Base-by-base conservation (phyloP, 2,329 filamentous ascomycete species). In the Hypoxylon sp. region DNA sequence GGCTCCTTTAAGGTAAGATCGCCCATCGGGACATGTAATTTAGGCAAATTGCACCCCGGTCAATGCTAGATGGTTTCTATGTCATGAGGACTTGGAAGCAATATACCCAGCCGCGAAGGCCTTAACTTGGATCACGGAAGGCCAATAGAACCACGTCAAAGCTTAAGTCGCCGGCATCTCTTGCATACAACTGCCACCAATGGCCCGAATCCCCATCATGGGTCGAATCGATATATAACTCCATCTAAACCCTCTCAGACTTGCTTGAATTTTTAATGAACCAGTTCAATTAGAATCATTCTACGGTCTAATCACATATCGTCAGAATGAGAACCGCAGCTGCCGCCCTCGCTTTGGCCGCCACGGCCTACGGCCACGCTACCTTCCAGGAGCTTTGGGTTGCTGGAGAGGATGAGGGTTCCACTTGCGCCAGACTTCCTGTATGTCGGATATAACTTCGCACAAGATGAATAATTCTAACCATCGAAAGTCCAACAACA, bases 371-470 rank as follows among this genome's bases (percentile, higher is more conserved):
- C 36, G 73, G 71, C 38, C 79, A 82, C 56, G 76, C 79, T 30
- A 77, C 73, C 21, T 81, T 79, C 68, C 78, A 81, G 57, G 66
- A 78, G 9, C 66, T 79, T 25, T 79, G 75, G 75, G 74, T 78
- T 17, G 69, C 75, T 44, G 75, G 72, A 7, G 65, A 71, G 16
- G 76, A 73, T 46, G 61, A 72, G 26, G 59, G 29, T 5, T 60
- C 57, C 5, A 57, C 57, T 26, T 65, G 63, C 37, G 63, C 62
- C 25, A 54, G 63, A 27, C 50, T 63, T 12, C 63, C 63, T 15
- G 54, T 62, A 54, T 7, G 59, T 30, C 9, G 20, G 19, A 12
- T 13, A 35, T 21, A 16, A 11, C 16, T 9, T 13, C 19, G 12
- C 11, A 12, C 12, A 5, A 17, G 8, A 23, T n/a, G 5, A 6